Evolutionary conservation across 768 basidiomycete genomes (phyloP).

Genomic region (Sporobolomyces roseus): DNA sequence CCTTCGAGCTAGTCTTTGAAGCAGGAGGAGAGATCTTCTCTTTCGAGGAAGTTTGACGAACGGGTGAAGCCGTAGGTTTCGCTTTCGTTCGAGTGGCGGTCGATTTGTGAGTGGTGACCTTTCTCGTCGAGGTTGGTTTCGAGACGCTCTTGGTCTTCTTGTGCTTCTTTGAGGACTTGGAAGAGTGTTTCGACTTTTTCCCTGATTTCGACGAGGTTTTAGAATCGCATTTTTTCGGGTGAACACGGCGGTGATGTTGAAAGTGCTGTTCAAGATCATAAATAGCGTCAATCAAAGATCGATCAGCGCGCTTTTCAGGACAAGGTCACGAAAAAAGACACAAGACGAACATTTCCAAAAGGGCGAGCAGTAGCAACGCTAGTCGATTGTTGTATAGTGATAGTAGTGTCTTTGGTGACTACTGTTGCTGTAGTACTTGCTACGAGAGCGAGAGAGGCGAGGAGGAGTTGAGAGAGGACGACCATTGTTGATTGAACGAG

Average conservation of each 20-base stretch:
- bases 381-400: background rate
- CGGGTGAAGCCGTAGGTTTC: too few relatives aligned
- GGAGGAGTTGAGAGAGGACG: background rate
- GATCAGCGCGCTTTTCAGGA: background rate
- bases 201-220: background rate
- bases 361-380: background rate
- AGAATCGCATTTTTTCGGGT: background rate
- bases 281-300: background rate
- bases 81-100: too few relatives aligned
- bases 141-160: too few relatives aligned
- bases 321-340: too few relatives aligned
- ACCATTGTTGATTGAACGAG: constrained; percentile 5
- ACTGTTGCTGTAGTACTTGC: background rate
- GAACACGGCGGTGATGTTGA: background rate
- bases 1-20: background rate
- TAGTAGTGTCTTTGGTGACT: background rate
- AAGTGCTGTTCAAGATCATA: background rate
- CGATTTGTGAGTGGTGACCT: too few relatives aligned
- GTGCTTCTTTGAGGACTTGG: background rate
- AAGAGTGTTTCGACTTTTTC: too few relatives aligned
- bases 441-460: background rate
- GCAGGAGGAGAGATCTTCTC: background rate
- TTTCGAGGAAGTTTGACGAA: too few relatives aligned
- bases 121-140: too few relatives aligned
- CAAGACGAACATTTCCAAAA: background rate